A percentile compares a stretch with the other conserved stretches of the same genome.
Evolutionary conservation across 768 basidiomycete species (phyloP).

Genomic region (Termitomyces titanicus): DNA sequence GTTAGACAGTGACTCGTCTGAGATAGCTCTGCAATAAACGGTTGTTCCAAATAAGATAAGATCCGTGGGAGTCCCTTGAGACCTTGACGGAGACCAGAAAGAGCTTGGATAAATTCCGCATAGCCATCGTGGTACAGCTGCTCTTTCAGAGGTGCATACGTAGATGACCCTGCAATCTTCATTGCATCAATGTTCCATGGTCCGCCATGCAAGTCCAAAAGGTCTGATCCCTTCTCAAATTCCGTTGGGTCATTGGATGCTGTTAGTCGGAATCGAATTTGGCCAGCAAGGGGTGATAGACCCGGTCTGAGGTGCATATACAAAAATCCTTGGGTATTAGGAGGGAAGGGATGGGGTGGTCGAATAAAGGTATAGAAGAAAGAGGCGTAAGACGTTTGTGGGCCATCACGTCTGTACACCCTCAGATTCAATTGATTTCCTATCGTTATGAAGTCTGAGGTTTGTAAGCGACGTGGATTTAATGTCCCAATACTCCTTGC

Average conservation of each 20-base stretch:
- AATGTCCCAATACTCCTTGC: background rate
- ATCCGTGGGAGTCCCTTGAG: too few relatives aligned
- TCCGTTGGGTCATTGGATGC: background rate
- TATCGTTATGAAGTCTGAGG: too few relatives aligned
- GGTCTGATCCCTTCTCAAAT: background rate
- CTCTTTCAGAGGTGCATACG: background rate
- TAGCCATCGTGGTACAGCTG: background rate
- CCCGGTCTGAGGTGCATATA: background rate
- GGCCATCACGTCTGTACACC: too few relatives aligned
- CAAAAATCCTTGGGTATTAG: background rate
- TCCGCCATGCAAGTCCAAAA: background rate
- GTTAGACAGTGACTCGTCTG: background rate
- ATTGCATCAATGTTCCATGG: background rate
- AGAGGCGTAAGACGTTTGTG: too few relatives aligned
- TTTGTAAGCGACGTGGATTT: background rate
- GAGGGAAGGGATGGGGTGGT: background rate
- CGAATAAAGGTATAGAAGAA: too few relatives aligned
- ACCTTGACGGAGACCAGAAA: background rate
- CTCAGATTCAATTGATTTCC: too few relatives aligned
- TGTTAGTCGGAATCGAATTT: background rate
- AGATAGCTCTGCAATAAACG: background rate
- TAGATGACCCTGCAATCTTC: background rate
- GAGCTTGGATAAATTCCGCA: background rate
- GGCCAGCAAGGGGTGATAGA: background rate
- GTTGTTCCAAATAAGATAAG: constrained; percentile 1